Base-by-base conservation (phyloP, 306 rosid genomes). In the Cicer pinnatifidum region DNA sequence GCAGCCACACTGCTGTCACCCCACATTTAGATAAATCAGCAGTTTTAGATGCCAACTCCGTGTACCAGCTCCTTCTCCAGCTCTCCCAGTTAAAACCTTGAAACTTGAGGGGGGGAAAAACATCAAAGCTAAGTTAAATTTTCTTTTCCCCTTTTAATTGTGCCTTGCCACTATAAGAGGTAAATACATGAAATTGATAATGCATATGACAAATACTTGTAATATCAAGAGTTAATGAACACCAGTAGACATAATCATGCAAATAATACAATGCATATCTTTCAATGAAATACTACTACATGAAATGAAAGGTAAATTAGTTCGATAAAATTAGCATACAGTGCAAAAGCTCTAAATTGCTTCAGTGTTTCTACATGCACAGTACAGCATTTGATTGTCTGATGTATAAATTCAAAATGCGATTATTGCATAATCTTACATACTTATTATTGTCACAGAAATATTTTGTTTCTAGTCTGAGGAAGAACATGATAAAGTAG, bases 71-170 rank as follows among this genome's bases (percentile, higher is more conserved):
- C 76, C 83, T 86, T 86, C 92, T 86, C 96, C 96, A 88, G 85
- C 92, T 88, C 80, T 90, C 96, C 96, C 96, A 90, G 74, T 90
- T 90, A 82, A 90, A 90, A 78, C 82, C 92, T 88, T 90, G 96
- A 84, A 88, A 86, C 96, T 87, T 78, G 54, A 74, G 47, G 48
- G 46, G 70, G 53, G 80, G 13, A 56, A 66, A 83, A 68, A 84
- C 57, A 82, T 54, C 74, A 75, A 69, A 76, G 76, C 45, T 28
- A 13, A 48, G 45, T 48, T 62, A 15, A 33, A 33, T 75, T 51
- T 54, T 17, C 15, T 64, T 76, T 28, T 47, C 43, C 60, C 46
- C 54, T 54, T 71, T 46, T 54, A n/a, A 12, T 28, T 28, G 40
- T 58, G 39, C 41, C 58, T 9, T 56, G 15, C 38, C 52, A 16